Conservation (phyloP, 2,329 filamentous ascomycete genomes). For the Cercospora citrullina region DNA sequence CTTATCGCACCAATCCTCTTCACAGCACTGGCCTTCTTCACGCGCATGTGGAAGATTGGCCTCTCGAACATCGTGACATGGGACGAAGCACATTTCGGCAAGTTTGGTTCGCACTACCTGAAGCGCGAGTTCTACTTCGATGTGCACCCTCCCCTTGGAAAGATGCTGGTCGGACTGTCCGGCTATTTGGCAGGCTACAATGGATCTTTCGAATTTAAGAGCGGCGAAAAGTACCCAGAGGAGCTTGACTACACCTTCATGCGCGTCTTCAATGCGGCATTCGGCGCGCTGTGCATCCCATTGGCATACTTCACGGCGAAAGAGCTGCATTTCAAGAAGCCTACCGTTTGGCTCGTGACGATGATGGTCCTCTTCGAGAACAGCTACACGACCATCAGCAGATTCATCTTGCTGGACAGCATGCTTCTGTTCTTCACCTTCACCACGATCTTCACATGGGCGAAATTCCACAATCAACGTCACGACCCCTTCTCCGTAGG, state of each 20-base stretch:
- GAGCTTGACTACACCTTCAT: conserved; percentile 98
- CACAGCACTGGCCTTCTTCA: conserved; percentile 64
- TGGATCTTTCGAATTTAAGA: conserved; percentile 99
- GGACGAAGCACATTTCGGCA: conserved; percentile 83
- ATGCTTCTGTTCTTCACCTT: conserved; percentile 99
- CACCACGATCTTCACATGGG: conserved; percentile 94
- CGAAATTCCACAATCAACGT: conserved; percentile 89
- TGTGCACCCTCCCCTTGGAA: conserved; percentile 92
- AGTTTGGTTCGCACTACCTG: conserved; percentile 98
- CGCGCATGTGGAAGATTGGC: conserved; percentile 67
- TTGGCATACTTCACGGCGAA: conserved; percentile 93
- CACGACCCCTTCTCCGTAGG: conserved; percentile 82
- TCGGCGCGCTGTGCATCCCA: conserved; percentile 88
- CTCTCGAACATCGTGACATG: conserved; percentile 71
- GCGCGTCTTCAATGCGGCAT: conserved; percentile 95
- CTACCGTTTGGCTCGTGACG: conserved; percentile 91
- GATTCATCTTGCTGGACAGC: conserved; percentile 96
- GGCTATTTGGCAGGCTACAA: conserved; percentile 98
- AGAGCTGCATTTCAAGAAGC: conserved; percentile 81
- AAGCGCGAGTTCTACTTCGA: conserved; percentile 99
- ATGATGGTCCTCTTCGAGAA: conserved; percentile 99
- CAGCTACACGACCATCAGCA: conserved; percentile 97
- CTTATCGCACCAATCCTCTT: conserved; percentile 65
- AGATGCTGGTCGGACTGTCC: conserved; percentile 96
- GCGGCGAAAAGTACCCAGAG: conserved; percentile 88